phyloP scores from a whole-genome alignment of 192 early-diverging fungal genomes.

The Umbelopsis vinacea region DNA sequence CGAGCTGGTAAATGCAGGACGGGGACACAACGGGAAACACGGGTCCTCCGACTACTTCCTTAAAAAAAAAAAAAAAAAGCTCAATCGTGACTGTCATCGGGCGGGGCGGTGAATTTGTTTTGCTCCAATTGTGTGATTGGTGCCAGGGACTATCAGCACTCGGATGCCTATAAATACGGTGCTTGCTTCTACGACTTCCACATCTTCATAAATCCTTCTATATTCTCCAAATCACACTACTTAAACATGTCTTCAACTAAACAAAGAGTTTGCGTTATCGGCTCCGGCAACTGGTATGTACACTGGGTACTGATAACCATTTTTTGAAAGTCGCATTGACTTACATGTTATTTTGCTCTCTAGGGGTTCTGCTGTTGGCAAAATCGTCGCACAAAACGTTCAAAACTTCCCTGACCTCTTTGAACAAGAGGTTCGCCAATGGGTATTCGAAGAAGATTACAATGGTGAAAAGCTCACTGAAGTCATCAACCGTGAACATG shows the following conservation, averaged over 20 bases:
- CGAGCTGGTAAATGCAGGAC: not conserved
- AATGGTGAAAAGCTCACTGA: constrained; percentile 87
- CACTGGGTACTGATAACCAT: not conserved
- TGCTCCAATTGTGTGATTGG: constrained; percentile 14
- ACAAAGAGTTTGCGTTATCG: constrained; percentile 90
- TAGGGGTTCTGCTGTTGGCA: constrained; percentile 93
- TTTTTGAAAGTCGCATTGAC: not conserved
- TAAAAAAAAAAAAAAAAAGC: constrained; percentile 4
- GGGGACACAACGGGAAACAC: not conserved
- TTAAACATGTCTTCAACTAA: constrained; percentile 12
- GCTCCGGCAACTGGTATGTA: constrained; percentile 93
- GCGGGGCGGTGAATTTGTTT: not conserved
- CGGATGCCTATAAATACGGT: not conserved
- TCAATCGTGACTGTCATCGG: not conserved
- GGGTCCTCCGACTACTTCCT: no score
- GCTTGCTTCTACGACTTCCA: not conserved
- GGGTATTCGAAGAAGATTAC: constrained; percentile 94
- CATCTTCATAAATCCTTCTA: not conserved
- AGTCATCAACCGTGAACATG: constrained; percentile 93
- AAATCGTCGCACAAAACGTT: constrained; percentile 91
- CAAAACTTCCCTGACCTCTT: constrained; percentile 61
- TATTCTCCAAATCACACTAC: constrained; percentile 17
- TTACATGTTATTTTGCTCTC: constrained; percentile 1
- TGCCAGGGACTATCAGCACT: not conserved
- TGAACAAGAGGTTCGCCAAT: constrained; percentile 85